These are phyloP conservation scores for Orbilia oligospora DNA, from an alignment of 2,329 filamentous ascomycete genomes.

Conservation along the genomic window DNA sequence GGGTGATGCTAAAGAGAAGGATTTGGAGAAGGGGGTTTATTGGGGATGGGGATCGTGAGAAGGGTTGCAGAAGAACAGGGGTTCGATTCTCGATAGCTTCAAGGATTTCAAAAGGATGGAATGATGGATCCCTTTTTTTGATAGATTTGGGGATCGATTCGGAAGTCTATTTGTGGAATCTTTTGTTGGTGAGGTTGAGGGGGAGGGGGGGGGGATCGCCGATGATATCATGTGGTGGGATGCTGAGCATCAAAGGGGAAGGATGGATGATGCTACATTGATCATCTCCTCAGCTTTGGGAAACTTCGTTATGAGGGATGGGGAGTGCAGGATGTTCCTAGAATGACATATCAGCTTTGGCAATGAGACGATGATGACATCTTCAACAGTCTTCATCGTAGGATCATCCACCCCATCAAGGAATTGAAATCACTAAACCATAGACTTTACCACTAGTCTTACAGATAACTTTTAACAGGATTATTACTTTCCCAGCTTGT, in stretches of 20 bases:
- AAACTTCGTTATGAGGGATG: neutral
- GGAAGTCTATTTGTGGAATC: neutral
- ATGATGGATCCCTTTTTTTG: neutral
- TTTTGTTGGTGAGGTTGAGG: neutral
- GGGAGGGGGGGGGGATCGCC: neutral
- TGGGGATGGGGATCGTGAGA: neutral
- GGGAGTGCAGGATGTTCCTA: neutral
- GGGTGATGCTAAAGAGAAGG: too few relatives aligned
- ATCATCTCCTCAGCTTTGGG: neutral
- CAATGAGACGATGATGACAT: too few relatives aligned
- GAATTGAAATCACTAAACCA: too few relatives aligned
- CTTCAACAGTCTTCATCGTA: too few relatives aligned
- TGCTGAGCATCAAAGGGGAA: neutral
- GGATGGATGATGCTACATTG: too few relatives aligned
- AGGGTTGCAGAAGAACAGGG: neutral
- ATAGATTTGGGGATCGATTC: neutral
- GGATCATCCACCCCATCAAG: too few relatives aligned
- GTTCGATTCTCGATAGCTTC: slow-evolving; percentile 9
- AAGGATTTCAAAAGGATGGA: neutral
- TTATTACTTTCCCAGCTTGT: too few relatives aligned
- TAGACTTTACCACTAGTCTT: too few relatives aligned
- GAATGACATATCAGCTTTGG: too few relatives aligned
- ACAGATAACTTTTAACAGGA: too few relatives aligned
- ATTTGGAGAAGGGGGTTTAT: neutral
- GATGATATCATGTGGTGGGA: neutral